Percentiles rank a stretch among this genome's conserved stretches.
Evolutionary conservation across 495 filamentous ascomycete genomes (phyloP).

Genomic region (Polyplosphaeria fusca): DNA sequence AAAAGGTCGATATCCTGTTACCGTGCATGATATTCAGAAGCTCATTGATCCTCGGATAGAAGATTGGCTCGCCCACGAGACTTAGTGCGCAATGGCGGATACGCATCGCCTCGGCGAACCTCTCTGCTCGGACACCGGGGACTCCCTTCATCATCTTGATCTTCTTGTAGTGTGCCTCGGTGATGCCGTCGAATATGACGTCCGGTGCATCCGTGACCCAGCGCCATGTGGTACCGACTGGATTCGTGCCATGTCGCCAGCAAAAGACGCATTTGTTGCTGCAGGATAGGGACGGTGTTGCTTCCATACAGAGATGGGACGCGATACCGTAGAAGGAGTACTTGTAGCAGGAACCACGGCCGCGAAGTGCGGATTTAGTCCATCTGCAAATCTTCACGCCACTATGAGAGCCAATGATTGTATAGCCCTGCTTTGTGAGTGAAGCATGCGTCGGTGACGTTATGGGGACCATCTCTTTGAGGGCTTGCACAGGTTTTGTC

Average conservation of each 20-base stretch:
- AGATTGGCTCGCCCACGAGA: conserved; percentile 93
- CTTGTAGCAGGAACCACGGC: conserved; percentile 94
- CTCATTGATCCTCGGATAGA: conserved; percentile 95
- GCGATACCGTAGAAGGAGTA: conserved; percentile 94
- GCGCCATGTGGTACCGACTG: conserved; percentile 91
- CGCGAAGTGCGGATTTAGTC: conserved; percentile 97
- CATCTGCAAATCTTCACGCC: conserved; percentile 97
- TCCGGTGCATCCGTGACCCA: conserved; percentile 92
- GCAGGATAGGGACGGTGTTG: conserved; percentile 90
- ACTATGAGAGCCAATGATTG: conserved; percentile 90
- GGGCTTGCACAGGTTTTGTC: conserved; percentile 43
- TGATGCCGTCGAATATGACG: conserved; percentile 82
- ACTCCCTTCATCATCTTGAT: conserved; percentile 96
- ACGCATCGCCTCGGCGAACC: conserved; percentile 87
- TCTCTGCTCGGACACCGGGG: conserved; percentile 84
- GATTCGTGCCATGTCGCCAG: conserved; percentile 97
- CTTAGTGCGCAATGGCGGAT: conserved; percentile 89
- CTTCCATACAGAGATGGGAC: conserved; percentile 97
- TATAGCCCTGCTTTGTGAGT: conserved; percentile 93
- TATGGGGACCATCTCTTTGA: conserved; percentile 91
- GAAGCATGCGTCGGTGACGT: conserved; percentile 81
- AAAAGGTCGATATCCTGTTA: conserved; percentile 86
- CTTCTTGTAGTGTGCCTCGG: conserved; percentile 89
- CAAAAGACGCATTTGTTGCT: conserved; percentile 99
- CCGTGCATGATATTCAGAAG: conserved; percentile 76